These are phyloP conservation scores for Pelargonium citronellum DNA, from an alignment of 441 rosid species.

Conservation along the genomic window DNA sequence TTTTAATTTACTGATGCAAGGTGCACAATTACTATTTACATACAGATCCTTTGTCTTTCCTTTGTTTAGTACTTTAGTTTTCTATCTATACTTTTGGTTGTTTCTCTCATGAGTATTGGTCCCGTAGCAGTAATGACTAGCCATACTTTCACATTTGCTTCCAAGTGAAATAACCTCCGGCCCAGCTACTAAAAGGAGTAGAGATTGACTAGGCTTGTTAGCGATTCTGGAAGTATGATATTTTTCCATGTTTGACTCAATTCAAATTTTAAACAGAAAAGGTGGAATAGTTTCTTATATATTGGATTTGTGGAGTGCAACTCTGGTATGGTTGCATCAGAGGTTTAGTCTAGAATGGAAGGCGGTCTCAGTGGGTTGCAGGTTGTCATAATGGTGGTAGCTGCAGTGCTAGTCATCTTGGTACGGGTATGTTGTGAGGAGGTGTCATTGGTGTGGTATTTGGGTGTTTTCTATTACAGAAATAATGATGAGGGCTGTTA, in stretches of 20 bases:
- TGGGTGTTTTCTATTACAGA: neutral
- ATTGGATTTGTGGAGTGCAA: neutral
- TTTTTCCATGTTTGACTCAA: neutral
- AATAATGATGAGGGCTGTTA: neutral
- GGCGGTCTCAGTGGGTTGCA: neutral
- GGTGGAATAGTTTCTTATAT: neutral
- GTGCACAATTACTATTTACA: slow-evolving; percentile 3
- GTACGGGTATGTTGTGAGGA: neutral
- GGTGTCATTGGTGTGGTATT: neutral
- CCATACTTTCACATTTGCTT: neutral
- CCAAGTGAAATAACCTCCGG: neutral
- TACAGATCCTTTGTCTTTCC: neutral
- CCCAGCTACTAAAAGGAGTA: neutral
- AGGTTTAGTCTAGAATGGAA: neutral
- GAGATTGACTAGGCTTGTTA: neutral
- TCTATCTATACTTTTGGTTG: neutral
- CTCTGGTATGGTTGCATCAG: neutral
- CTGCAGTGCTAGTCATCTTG: neutral
- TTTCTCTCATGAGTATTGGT: slow-evolving; percentile 1
- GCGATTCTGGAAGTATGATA: neutral
- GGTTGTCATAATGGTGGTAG: neutral
- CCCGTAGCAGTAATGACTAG: neutral
- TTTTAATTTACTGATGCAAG: slow-evolving; percentile 19
- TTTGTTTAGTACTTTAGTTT: neutral
- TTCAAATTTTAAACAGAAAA: neutral